Evolutionary conservation across 164 flowering plant genomes (phyloP), one percentile per base, ranked within the genome.

Genomic region (Magnolia officinalis): DNA sequence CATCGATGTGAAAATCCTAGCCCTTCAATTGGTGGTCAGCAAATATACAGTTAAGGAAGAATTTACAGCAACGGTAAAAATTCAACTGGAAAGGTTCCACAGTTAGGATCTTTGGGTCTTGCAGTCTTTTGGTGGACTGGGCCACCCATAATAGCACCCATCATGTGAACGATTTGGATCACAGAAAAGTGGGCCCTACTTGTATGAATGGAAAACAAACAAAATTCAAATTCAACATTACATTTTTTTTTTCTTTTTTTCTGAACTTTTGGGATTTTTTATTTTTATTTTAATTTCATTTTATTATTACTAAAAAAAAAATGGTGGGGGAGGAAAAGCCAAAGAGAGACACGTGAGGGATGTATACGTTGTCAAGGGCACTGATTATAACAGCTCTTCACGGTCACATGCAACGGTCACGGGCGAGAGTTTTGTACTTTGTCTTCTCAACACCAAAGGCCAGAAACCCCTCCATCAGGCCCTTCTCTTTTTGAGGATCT

Each of bases 351-450:
- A 87, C 83, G 88, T 86, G 90, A 86, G 84, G 90, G 68, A 87
- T 84, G 84, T 74, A 76, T 79, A 83, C 81, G 63, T 78, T 82
- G 87, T 80, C 81, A 80, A 84, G 76, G 84, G 87, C 85, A 88
- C 84, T 90, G 96, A 91, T 86, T 85, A 86, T 78, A 89, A 89
- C 95, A 87, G 86, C 86, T 87, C 93, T 81, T 79, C 74, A 75
- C 29, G 78, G 73, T 91, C 95, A 93, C 96, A 93, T 93, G 96
- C 96, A 88, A 71, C 76, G 78, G 83, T 93, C 96, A 94, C 98
- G 94, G 95, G 91, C 83, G 77, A 71, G 37, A 63, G 26, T 79
- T 83, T 77, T 85, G 78, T 78, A 11, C 80, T 80, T 84, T 86
- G 86, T 79, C 81, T 72, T 75, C 81, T 55, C 72, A 79, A 75